These are phyloP conservation scores for Fraxinus albicans DNA, from an alignment of 305 asterid genomes.

Conservation along the genomic window DNA sequence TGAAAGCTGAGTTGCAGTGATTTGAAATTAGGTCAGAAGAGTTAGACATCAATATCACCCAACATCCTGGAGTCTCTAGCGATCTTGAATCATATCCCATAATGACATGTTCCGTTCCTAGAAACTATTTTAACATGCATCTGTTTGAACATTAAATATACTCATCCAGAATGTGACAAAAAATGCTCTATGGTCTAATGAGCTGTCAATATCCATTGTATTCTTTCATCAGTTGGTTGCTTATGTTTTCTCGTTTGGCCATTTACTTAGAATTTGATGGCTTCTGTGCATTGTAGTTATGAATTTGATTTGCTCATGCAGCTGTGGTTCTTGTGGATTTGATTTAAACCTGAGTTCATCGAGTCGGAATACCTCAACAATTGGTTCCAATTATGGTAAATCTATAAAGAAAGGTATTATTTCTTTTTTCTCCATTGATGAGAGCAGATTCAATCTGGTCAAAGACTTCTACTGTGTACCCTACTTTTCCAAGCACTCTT, in stretches of 20 bases:
- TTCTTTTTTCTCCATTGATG: slow-evolving; percentile 71
- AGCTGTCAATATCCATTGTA: neutral
- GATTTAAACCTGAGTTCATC: slow-evolving; percentile 75
- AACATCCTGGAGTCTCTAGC: neutral
- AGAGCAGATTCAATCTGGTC: slow-evolving; percentile 71
- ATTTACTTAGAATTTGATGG: neutral
- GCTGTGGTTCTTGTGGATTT: slow-evolving; percentile 86
- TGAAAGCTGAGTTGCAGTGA: neutral
- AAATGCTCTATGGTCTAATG: neutral
- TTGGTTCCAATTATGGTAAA: slow-evolving; percentile 79
- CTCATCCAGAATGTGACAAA: neutral
- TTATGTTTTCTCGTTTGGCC: slow-evolving; percentile 2
- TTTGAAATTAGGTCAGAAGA: neutral
- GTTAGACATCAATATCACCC: neutral
- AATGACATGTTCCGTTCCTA: neutral
- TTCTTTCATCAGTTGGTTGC: neutral
- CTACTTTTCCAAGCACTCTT: slow-evolving; percentile 54
- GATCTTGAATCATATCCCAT: neutral
- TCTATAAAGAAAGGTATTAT: slow-evolving; percentile 78
- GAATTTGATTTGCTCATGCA: slow-evolving; percentile 37
- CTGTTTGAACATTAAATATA: neutral
- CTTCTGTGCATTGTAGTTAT: neutral
- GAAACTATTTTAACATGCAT: neutral
- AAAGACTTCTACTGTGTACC: slow-evolving; percentile 59
- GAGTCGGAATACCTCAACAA: slow-evolving; percentile 71